Percentiles rank a stretch among this genome's conserved stretches.
Conservation (phyloP, 345 rosid species). For the Eucalyptus guilfoylei region DNA sequence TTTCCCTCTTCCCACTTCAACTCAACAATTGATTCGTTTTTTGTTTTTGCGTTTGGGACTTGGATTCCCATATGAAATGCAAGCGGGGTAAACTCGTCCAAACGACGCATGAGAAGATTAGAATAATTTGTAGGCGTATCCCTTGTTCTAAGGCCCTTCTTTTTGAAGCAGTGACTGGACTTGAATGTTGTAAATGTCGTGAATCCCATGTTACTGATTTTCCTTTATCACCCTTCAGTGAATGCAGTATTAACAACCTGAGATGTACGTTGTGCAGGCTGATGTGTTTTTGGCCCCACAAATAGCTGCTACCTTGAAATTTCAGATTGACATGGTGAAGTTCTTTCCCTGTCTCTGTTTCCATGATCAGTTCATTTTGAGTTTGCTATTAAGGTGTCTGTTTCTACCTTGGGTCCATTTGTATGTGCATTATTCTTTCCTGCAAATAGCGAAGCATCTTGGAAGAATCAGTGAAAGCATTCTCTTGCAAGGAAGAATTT, state of each 20-base stretch:
- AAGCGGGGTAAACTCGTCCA: neutral
- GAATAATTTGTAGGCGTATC: neutral
- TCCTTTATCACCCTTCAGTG: neutral
- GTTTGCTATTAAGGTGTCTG: neutral
- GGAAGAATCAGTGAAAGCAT: neutral
- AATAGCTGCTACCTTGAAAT: conserved; percentile 16
- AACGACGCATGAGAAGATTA: neutral
- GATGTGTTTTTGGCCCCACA: conserved; percentile 58
- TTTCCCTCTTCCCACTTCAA: neutral
- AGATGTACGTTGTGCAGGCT: conserved; percentile 14
- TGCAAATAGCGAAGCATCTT: neutral
- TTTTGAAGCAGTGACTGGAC: neutral
- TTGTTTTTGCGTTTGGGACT: neutral
- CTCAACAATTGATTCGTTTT: neutral
- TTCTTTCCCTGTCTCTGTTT: neutral
- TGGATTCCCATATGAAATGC: neutral
- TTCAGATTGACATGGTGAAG: conserved; percentile 36
- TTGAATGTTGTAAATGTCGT: neutral
- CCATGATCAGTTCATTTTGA: neutral
- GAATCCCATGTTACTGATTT: neutral
- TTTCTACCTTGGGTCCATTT: neutral
- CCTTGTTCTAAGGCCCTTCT: neutral
- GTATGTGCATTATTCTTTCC: neutral
- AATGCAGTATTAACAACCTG: neutral
- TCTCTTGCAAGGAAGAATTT: neutral